Evolutionary conservation across 2,329 filamentous ascomycete species (phyloP).

Genomic region (Macrophomina phaseolina): DNA sequence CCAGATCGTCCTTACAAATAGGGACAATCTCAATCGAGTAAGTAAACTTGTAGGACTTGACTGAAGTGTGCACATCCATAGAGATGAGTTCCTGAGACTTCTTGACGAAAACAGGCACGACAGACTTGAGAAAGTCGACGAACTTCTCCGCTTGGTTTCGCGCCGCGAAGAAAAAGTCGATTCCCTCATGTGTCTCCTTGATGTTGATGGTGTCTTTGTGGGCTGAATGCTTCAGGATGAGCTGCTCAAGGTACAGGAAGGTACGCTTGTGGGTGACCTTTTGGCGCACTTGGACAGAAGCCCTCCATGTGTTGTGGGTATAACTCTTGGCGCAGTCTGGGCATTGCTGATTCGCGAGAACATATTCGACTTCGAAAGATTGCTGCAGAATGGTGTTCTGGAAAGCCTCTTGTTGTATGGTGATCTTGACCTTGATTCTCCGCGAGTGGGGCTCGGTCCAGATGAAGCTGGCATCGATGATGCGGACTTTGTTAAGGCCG

Average conservation of each 20-base stretch:
- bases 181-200: conserved; percentile 92
- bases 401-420: conserved; percentile 76
- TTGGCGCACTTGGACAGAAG: conserved; percentile 91
- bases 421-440: conserved; percentile 92
- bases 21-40: conserved; percentile 89
- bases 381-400: conserved; percentile 81
- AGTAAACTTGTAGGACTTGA: conserved; percentile 92
- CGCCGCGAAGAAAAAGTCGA: conserved; percentile 93
- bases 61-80: conserved; percentile 87
- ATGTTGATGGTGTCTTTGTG: conserved; percentile 97
- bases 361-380: conserved; percentile 91
- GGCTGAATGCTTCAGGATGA: conserved; percentile 92
- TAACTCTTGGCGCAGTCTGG: conserved; percentile 95
- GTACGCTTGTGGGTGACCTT: conserved; percentile 96
- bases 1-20: conserved; percentile 95
- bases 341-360: conserved; percentile 91
- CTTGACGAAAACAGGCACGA: conserved; percentile 78
- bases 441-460: conserved; percentile 98
- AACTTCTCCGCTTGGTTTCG: conserved; percentile 92
- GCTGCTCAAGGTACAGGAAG: conserved; percentile 84
- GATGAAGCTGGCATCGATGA: conserved; percentile 94
- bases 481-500: conserved; percentile 85
- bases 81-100: conserved; percentile 94
- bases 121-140: conserved; percentile 85
- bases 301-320: conserved; percentile 94